Evolutionary conservation across 345 rosid species (phyloP).

Genomic region (Durio zibethinus): DNA sequence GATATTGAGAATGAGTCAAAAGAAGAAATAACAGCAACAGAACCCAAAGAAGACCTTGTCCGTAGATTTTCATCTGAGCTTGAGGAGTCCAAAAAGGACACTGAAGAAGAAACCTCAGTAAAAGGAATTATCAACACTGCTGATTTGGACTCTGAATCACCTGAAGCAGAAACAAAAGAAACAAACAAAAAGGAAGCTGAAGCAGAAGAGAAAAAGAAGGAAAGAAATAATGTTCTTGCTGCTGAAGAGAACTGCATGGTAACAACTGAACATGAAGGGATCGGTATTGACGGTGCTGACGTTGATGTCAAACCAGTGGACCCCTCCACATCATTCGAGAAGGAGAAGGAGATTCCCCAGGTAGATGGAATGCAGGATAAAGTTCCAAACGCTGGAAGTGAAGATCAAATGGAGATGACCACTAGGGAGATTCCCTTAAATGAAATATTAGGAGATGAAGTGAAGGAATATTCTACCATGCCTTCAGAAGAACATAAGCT

Average conservation of each 20-base stretch:
- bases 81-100: background rate
- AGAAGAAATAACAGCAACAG: slow-evolving; percentile 5
- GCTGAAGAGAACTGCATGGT: slow-evolving; percentile 15
- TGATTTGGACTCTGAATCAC: background rate
- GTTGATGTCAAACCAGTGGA: slow-evolving; percentile 12
- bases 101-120: slow-evolving; percentile 19
- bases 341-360: background rate
- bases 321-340: slow-evolving; percentile 11
- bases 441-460: slow-evolving; percentile 13
- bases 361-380: slow-evolving; percentile 6
- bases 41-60: slow-evolving; percentile 6
- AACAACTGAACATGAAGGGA: slow-evolving; percentile 9
- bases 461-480: slow-evolving; percentile 6
- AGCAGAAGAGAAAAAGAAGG: slow-evolving; percentile 14
- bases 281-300: background rate
- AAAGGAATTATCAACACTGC: background rate
- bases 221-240: slow-evolving; percentile 16
- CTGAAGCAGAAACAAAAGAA: slow-evolving; percentile 17
- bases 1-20: slow-evolving; percentile 1
- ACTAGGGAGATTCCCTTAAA: background rate
- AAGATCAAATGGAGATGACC: background rate
- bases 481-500: slow-evolving; percentile 20
- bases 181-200: slow-evolving; percentile 9
- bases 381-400: slow-evolving; percentile 4
- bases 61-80: slow-evolving; percentile 3